phyloP scores from a whole-genome alignment of 2,329 filamentous ascomycete genomes.

The Monosporascus sp. region DNA sequence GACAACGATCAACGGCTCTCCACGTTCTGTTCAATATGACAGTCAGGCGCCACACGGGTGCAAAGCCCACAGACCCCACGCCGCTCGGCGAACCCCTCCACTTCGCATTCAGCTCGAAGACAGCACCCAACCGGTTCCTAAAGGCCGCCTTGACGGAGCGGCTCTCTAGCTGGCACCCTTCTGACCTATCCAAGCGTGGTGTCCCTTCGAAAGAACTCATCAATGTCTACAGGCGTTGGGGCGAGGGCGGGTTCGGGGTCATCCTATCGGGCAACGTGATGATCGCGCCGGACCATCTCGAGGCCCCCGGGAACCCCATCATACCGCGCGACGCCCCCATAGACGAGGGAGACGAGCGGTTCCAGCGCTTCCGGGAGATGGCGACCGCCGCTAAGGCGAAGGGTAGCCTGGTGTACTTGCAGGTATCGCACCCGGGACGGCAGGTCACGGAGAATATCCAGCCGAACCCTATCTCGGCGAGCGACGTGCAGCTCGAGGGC shows the following conservation, averaged over 20 bases:
- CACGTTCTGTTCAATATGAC: too few relatives aligned
- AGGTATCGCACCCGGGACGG: slow-evolving; percentile 59
- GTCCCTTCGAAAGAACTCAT: slow-evolving; percentile 22
- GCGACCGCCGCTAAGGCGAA: slow-evolving; percentile 44
- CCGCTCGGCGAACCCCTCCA: slow-evolving; percentile 30
- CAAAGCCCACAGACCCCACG: slow-evolving; percentile 10
- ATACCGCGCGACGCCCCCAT: slow-evolving; percentile 46
- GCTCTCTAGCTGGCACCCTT: slow-evolving; percentile 50
- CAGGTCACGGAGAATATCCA: slow-evolving; percentile 36
- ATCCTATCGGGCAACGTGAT: slow-evolving; percentile 58
- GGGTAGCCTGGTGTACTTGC: slow-evolving; percentile 51
- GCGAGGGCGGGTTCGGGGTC: slow-evolving; percentile 45
- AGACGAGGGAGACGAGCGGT: slow-evolving; percentile 39
- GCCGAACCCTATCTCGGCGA: slow-evolving; percentile 33
- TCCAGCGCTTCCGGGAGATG: slow-evolving; percentile 48
- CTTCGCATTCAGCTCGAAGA: slow-evolving; percentile 40
- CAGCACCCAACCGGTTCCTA: slow-evolving; percentile 51
- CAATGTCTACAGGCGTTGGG: slow-evolving; percentile 53
- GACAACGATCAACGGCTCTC: too few relatives aligned
- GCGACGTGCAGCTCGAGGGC: slow-evolving; percentile 33
- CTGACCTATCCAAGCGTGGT: slow-evolving; percentile 38
- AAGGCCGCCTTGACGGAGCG: slow-evolving; percentile 58
- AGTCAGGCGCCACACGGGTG: too few relatives aligned
- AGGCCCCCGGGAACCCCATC: slow-evolving; percentile 49
- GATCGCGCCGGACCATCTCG: slow-evolving; percentile 52